Base-by-base conservation (phyloP, 2,329 filamentous ascomycete genomes). In the Curvularia spicifera region DNA sequence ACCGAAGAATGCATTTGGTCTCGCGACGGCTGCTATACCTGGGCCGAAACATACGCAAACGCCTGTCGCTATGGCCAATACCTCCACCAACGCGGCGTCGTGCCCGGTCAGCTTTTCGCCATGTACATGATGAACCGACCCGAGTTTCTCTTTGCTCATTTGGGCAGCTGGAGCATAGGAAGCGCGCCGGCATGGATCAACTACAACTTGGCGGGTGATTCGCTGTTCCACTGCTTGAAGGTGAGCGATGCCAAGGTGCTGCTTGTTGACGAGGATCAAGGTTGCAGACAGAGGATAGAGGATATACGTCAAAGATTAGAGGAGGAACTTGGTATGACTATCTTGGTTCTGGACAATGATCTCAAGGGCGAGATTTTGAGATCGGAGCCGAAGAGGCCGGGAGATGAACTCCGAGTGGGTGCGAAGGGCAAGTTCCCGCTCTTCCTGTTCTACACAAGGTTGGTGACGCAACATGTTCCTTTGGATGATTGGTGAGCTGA, bases 181-280 rank as follows among this genome's bases (percentile, higher is more conserved):
- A 86, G 86, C 13, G 87, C 87, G 0, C 89, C 89, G 0, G 88
- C 89, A 0, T 83, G 89, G 75, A 88, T 91, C 71, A 91, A 91
- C 71, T 86, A 88, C 71, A 88, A 91, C 68, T 78, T 91, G 7
- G 80, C 83, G 7, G 86, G 84, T 0, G 83, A 87, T 62, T 84
- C 87, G 1, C 74, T 91, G 62, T 67, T 90, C 45, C 88, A 91
- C 73, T 91, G 88, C 65, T 68, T 91, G 46, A 83, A 81, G 56
- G 80, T 90, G 51, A 84, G 83, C 46, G 80, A 80, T 5, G 79
- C 84, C 1, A 80, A 79, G 63, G 59, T 81, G 29, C 50, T 83
- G 42, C 43, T 82, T 15, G 80, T 82, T 1, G 80, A 82, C 56
- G 79, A 80, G 51, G 80, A 81, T 37, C 71, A 76, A 0, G 83